Evolutionary conservation across 306 rosid genomes (phyloP), one percentile per base, ranked within the genome.

Genomic region (Dryas drummondii): DNA sequence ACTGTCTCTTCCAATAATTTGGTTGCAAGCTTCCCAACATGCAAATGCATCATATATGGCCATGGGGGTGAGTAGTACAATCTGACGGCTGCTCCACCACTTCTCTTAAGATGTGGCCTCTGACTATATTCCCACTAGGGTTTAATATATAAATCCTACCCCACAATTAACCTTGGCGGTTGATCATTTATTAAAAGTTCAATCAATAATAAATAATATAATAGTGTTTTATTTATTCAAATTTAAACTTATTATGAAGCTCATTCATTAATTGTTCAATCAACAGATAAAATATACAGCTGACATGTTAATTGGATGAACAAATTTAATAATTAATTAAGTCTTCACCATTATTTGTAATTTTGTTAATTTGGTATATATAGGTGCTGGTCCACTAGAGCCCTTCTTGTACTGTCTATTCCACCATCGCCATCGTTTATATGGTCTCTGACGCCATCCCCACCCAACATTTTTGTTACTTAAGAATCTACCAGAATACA

Each of bases 391-490:
- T 72, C 37, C 19, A 50, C 7, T 1, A 2, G 17, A 12, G 12
- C 3, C 48, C 44, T 22, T 45, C 12, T 40, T 65, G 19, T 61
- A 57, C 79, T 71, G 62, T 37, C 79, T 22, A 51, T 58, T 32
- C 46, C 81, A 70, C 75, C 68, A 68, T 15, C 22, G 40, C 14
- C 14, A 4, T 13, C 5, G 3, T 56, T 55, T 22, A 68, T 79
- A 81, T 91, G 92, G 87, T 80, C 56, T 86, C 76, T 86, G 97
- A 86, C 88, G 78, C 83, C 81, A 84, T 52, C 79, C 88, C 88
- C 94, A 87, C 92, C 87, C 74, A 79, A 56, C 63, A 2, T 75
- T 63, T 63, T 63, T 63, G 27, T 26, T 63, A 41, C 49, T 41
- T 41, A 63, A 63, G 68, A 26, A 16, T 63, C 45, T 60, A 13